phyloP scores from a whole-genome alignment of 2,329 filamentous ascomycete genomes.

The Tolypocladium guangdongense region DNA sequence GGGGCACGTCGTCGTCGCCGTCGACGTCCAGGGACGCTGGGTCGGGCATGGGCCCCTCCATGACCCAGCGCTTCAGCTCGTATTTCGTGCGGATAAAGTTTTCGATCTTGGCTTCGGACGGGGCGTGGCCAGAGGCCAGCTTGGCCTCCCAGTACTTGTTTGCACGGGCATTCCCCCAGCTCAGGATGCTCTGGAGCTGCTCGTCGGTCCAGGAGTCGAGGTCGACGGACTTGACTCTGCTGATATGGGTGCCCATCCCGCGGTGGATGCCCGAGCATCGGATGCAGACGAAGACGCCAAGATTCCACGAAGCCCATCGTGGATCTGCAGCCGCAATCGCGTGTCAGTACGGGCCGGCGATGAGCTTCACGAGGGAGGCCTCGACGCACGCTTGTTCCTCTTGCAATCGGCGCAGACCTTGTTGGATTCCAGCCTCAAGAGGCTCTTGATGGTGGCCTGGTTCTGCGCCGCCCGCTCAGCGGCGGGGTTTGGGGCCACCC shows the following conservation, averaged over 20 bases:
- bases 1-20: conserved; percentile 70
- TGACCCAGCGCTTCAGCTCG: conserved; percentile 97
- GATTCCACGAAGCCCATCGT: conserved; percentile 98
- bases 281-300: conserved; percentile 96
- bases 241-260: conserved; percentile 98
- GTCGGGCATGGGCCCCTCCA: conserved; percentile 92
- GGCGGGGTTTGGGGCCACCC: conserved; percentile 57
- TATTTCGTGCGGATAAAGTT: conserved; percentile 99
- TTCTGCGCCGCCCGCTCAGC: conserved; percentile 89
- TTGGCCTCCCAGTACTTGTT: conserved; percentile 99
- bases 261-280: conserved; percentile 97
- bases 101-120: conserved; percentile 96
- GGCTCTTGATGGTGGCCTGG: conserved; percentile 82
- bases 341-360: background rate
- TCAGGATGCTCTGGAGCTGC: conserved; percentile 84
- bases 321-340: conserved; percentile 50
- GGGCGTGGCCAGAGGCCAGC: conserved; percentile 78
- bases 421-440: conserved; percentile 89
- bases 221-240: conserved; percentile 94
- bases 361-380: background rate
- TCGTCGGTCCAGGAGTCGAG: conserved; percentile 98
- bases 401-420: conserved; percentile 99
- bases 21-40: conserved; percentile 76
- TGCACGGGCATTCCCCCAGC: conserved; percentile 90
- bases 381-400: conserved; percentile 79